Evolutionary conservation across 345 rosid species (phyloP), one percentile per base, ranked within the genome.

Genomic region (Lepidium africanum): DNA sequence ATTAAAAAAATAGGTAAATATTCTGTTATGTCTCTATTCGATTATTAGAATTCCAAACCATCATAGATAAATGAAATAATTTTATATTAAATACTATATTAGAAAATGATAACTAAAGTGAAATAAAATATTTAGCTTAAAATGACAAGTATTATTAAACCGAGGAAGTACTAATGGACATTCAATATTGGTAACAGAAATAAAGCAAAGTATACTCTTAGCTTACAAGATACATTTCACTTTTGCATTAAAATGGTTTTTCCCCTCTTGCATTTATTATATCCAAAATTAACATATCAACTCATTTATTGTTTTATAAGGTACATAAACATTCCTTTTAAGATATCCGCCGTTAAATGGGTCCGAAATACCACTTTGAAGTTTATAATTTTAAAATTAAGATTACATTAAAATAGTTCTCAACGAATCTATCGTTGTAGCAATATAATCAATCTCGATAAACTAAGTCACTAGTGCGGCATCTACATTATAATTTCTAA

Each of bases 271-370:
- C 56, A 72, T 64, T 65, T 48, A 57, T 56, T 72, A 59, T 42
- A 66, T 42, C 10, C 13, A 23, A 49, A 36, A 52, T 45, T 59
- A 35, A 63, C 59, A 67, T 67, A 67, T 60, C 41, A 73, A 40
- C 55, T 17, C 56, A 73, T 50, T 59, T 53, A 35, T 50, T 59
- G 59, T 49, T 49, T 48, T 6, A 48, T 30, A 50, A 59, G 32
- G 27, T 60, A 50, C 63, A 72, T 72, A 59, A 30, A 66, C 62
- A 67, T 67, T 66, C 77, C 62, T 59, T 73, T 73, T 73, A 67
- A 52, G 62, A 67, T 64, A 72, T 74, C 79, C 79, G 81, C 86
- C 83, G 86, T 73, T 79, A 59, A 70, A 78, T 81, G 88, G 88
- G 81, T 77, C 80, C 81, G 19, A 68, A 72, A 66, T 63, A 69